Evolutionary conservation across 441 rosid species (phyloP), one percentile per base, ranked within the genome.

Genomic region (Jatropha multifida): DNA sequence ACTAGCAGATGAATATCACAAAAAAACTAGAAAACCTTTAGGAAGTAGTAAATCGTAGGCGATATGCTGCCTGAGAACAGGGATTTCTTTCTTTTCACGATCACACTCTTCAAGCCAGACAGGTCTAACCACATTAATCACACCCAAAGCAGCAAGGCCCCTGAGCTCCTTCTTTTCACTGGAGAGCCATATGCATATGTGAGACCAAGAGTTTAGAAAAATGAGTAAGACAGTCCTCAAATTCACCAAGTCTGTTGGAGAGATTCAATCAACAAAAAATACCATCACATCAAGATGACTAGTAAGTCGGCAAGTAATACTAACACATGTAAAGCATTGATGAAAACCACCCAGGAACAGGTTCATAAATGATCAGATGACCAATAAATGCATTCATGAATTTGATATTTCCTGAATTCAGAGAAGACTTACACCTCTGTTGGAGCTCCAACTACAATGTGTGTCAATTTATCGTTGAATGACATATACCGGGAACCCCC

Each of bases 51-150:
- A 79, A 77, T 90, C 89, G 81, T 84, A 74, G 40, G 98, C 99
- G 77, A 86, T 62, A 87, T 97, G 95, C 81, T 83, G 84, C 67
- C 65, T 84, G 44, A 78, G 81, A 76, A 94, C 85, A 79, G 90
- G 90, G 38, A 93, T 65, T 86, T 94, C 98, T 85, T 85, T 91
- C 89, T 83, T 90, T 84, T 87, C 87, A 68, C 83, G 85, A 78
- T 86, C 85, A 85, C 99, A 94, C 78, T 94, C 98, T 86, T 94
- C 93, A 82, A 96, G 98, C 99, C 99, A 97, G 68, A 80, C 85
- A 76, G 86, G 79, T 80, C 86, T 86, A 69, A 97, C 98, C 85
- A 92, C 97, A 76, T 89, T 82, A 81, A 94, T 88, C 76, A 90
- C 89, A 75, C 99, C 98, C 37, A 88, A 88, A 68, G 98, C 91